Conservation (phyloP, 2,329 filamentous ascomycete species). For the Ambrosiella beaveri region DNA sequence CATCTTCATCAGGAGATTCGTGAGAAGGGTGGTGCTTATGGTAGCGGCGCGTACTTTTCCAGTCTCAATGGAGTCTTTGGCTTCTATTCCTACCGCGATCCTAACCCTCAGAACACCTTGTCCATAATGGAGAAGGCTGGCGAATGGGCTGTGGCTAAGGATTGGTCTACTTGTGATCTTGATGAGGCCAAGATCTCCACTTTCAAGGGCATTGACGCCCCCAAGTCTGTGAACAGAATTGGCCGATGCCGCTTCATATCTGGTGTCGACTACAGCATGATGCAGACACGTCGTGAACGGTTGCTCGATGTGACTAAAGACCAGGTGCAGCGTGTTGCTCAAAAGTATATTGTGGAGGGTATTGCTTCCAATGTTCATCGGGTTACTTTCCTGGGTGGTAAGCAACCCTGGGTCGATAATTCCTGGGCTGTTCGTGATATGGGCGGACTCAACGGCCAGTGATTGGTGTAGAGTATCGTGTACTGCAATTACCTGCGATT, state of each 20-base stretch:
- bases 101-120: conserved; percentile 78
- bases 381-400: conserved; percentile 64
- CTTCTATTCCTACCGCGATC: conserved; percentile 93
- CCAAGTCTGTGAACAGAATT: conserved; percentile 69
- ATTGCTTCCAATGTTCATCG: conserved; percentile 42
- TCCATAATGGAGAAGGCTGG: conserved; percentile 72
- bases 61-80: conserved; percentile 73
- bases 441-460: conserved; percentile 33
- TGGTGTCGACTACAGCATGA: conserved; percentile 77
- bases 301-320: conserved; percentile 71
- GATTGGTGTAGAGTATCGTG: not conserved
- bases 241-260: conserved; percentile 74
- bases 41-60: conserved; percentile 71
- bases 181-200: conserved; percentile 93
- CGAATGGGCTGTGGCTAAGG: conserved; percentile 61
- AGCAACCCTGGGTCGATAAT: conserved; percentile 58
- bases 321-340: conserved; percentile 65
- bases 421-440: conserved; percentile 64
- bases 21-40: conserved; percentile 93
- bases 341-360: conserved; percentile 60
- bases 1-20: conserved; percentile 94
- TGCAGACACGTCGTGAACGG: conserved; percentile 64
- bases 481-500: not conserved
- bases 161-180: conserved; percentile 69
- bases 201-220: conserved; percentile 84